Evolutionary conservation across 495 filamentous ascomycete species (phyloP), one percentile per base, ranked within the genome.

Genomic region (Aspergillus nidulans): DNA sequence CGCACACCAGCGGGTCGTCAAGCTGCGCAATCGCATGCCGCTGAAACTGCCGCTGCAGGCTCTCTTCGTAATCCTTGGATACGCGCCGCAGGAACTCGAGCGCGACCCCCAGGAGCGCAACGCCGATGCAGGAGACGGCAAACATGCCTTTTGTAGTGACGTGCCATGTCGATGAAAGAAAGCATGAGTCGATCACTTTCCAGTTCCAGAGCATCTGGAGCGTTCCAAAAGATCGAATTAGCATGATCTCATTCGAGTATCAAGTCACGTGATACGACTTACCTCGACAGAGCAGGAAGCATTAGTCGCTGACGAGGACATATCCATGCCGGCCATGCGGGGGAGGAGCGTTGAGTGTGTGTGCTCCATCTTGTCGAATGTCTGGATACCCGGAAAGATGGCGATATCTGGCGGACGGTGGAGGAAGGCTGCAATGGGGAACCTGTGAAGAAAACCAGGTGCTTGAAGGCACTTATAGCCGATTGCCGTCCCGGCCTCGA

Each of bases 181-280:
- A 88, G 63, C 84, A 89, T 0, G 81, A 64, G 66, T 87, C 78
- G 49, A 85, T 69, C 0, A 79, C 84, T 52, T 85, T 68, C 81
- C 85, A 88, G 63, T 89, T 88, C 81, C 84, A 88, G 6, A 88
- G 66, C 85, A 88, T 89, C 80, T 80, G 51, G 34, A 53, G 52
- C 5, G 48, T 52, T 20, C 41, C 28, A 12, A 8, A 5, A n/a
- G n/a, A 25, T 5, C 16, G 23, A 3, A n/a, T n/a, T 26, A 25
- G 39, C 28, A n/a, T 20, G 38, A 39, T 39, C 5, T 16, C 36
- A 16, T 39, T n/a, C n/a, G 36, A 10, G 6, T 36, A 15, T 15
- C 13, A 20, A 32, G 20, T n/a, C 9, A 10, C 15, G 18, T 16
- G 26, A 30, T 9, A 12, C 5, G 15, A 13, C 23, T 13, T 44